Base-by-base conservation (phyloP, 31 red algal species). In the Porphyra umbilicalis region DNA sequence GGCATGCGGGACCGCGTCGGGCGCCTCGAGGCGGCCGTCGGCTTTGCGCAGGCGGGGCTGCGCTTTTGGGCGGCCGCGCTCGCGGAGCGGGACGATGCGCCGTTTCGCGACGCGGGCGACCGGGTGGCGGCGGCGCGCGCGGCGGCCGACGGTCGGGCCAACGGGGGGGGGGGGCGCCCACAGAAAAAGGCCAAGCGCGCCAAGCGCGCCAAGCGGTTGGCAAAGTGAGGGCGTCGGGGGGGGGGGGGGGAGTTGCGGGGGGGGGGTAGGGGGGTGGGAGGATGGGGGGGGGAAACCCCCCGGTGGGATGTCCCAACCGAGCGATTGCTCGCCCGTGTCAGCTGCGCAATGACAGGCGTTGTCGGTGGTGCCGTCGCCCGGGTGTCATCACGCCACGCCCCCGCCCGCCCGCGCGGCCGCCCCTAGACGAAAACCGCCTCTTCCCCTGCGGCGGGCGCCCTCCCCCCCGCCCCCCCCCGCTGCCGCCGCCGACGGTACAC, bases 81-180 rank as follows among this genome's bases (percentile, higher is more conserved):
- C 20, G 88, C 82, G 13, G 92, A 95, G 40, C 80, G 88, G 34
- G 88, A 95, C 79, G 88, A 95, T 77, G 79, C 82, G 30, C 84
- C 92, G 30, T 95, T 95, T 75, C 83, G 92, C 74, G 92, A 95
- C 44, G 92, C 92, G 31, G 77, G 39, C 35, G 88, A 85, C 14
- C 76, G 84, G 44, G 88, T 78, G 76, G 35, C 32, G 34, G 5
- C 33, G 25, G 76, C 10, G 76, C 33, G 33, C 25, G 57, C 57
- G 3, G 57, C 57, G 3, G 57, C 57, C 57, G 9, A 39, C 7
- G 38, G 38, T 6, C 6, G 38, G 38, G 38, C 7, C 7, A 29
- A 4, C 0, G 57, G 20, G 57, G 57, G 57, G 20, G 14, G 57
- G 3, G 57, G 11, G 57, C 25, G 3, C 57, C 25, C 57, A 18